Evolutionary conservation across 2,329 filamentous ascomycete genomes (phyloP).

Genomic region (Anthostomella pinea): DNA sequence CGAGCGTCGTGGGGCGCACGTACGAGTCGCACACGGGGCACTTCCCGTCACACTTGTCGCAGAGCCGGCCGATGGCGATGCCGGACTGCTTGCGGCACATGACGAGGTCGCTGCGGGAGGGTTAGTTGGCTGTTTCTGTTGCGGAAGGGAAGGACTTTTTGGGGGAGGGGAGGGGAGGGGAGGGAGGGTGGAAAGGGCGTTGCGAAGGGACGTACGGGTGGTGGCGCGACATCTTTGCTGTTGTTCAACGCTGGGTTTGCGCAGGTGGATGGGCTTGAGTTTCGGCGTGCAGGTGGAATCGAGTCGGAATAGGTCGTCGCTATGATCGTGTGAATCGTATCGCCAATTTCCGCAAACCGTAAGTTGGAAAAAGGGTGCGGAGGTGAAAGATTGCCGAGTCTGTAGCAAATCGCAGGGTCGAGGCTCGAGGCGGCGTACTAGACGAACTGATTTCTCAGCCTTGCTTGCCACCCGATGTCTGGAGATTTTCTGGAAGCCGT

Average conservation of each 20-base stretch:
- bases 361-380: not conserved
- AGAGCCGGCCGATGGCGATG: conserved; percentile 96
- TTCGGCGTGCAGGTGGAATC: not conserved
- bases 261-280: not conserved
- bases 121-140: too few relatives aligned
- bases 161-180: conserved; percentile 8
- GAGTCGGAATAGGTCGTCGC: too few relatives aligned
- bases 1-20: conserved; percentile 94
- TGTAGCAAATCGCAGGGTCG: too few relatives aligned
- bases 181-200: conserved; percentile 13
- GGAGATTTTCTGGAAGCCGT: conserved; percentile 18
- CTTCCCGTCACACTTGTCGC: conserved; percentile 99
- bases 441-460: conserved; percentile 49
- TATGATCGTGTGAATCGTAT: too few relatives aligned
- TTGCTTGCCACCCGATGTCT: conserved; percentile 32
- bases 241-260: not conserved
- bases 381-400: too few relatives aligned
- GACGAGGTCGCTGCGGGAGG: conserved; percentile 91
- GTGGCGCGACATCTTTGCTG: conserved; percentile 30
- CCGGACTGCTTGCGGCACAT: conserved; percentile 99
- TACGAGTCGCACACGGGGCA: conserved; percentile 99
- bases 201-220: conserved; percentile 27
- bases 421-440: too few relatives aligned
- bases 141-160: too few relatives aligned
- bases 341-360: too few relatives aligned